A percentile compares a stretch with the other conserved stretches of the same genome.
Evolutionary conservation across 2,329 filamentous ascomycete genomes (phyloP).

Genomic region (Aspergillus ibericus): DNA sequence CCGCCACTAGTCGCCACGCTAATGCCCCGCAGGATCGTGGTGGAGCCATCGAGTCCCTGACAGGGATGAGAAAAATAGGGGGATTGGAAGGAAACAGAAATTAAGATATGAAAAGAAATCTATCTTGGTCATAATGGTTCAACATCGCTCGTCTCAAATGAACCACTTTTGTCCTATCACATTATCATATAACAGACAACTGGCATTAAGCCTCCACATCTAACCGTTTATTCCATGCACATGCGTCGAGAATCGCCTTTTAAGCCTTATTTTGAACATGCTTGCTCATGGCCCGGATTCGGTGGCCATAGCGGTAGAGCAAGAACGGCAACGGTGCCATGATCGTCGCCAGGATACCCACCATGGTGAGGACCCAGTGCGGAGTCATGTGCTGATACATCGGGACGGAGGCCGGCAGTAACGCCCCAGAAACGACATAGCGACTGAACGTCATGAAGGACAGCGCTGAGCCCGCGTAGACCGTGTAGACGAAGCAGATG

Average conservation of each 20-base stretch:
- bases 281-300: neutral
- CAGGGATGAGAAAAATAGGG: too few relatives aligned
- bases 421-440: neutral
- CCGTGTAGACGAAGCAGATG: neutral
- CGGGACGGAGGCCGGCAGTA: neutral
- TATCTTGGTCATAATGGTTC: too few relatives aligned
- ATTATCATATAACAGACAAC: too few relatives aligned
- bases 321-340: conserved; percentile 1
- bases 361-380: conserved; percentile 3
- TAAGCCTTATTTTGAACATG: neutral
- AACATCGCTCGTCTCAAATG: too few relatives aligned
- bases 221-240: too few relatives aligned
- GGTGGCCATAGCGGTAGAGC: neutral
- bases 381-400: conserved; percentile 5
- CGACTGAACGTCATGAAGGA: conserved; percentile 1
- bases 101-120: too few relatives aligned
- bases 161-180: too few relatives aligned
- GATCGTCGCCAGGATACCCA: neutral
- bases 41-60: too few relatives aligned
- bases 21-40: neutral
- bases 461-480: conserved; percentile 1
- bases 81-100: too few relatives aligned
- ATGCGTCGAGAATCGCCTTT: too few relatives aligned
- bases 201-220: too few relatives aligned
- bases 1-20: neutral